A percentile compares a stretch with the other conserved stretches of the same genome.
These are phyloP conservation scores for Selaginella tamariscina DNA, from an alignment of 75 land plant genomes.

Conservation along the genomic window DNA sequence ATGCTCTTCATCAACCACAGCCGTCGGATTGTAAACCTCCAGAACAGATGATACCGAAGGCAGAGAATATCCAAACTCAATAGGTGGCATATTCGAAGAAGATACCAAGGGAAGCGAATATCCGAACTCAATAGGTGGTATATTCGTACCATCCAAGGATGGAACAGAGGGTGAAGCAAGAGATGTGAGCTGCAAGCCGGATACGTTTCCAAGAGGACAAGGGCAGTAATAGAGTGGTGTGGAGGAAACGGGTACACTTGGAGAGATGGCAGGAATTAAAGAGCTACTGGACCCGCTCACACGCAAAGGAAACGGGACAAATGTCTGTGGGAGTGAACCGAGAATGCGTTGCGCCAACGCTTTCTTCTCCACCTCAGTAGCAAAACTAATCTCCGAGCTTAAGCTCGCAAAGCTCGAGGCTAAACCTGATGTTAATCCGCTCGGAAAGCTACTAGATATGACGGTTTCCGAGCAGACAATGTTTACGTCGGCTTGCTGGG, in stretches of 20 bases:
- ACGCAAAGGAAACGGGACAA: not conserved
- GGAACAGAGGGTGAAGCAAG: constrained; percentile 29
- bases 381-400: too few species aligned
- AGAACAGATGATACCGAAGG: too few species aligned
- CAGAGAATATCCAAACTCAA: too few species aligned
- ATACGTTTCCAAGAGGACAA: constrained; percentile 43
- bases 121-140: too few species aligned
- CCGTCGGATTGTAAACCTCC: too few species aligned
- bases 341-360: not conserved
- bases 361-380: not conserved
- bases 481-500: too few species aligned
- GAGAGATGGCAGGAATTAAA: constrained; percentile 12
- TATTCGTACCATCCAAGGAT: too few species aligned
- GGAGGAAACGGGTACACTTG: constrained; percentile 13
- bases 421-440: not conserved
- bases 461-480: too few species aligned
- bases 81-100: too few species aligned
- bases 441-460: not conserved
- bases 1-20: too few species aligned
- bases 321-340: constrained; percentile 1
- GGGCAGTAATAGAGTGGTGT: constrained; percentile 59
- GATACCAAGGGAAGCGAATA: too few species aligned
- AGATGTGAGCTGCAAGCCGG: constrained; percentile 36
- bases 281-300: not conserved
- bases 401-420: too few species aligned